Evolutionary conservation across 2,329 filamentous ascomycete species (phyloP).

Genomic region (Xylaria arbuscula): DNA sequence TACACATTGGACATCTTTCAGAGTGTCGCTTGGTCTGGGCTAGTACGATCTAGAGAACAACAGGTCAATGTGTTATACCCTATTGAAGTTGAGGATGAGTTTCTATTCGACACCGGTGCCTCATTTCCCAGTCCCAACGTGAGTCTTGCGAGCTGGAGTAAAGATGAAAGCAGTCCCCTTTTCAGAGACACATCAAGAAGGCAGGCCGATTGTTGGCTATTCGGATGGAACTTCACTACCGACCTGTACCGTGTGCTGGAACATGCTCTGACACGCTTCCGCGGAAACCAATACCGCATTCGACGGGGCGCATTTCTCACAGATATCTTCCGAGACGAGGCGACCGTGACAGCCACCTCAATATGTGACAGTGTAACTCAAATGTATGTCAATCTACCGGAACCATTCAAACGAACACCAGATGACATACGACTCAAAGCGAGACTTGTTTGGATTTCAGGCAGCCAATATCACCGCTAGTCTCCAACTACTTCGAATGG

Average conservation of each 20-base stretch:
- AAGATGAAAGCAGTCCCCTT: neutral
- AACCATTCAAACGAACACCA: slow-evolving; percentile 21
- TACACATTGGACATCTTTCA: slow-evolving; percentile 26
- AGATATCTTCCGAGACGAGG: slow-evolving; percentile 21
- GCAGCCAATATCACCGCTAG: slow-evolving; percentile 27
- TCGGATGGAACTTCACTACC: slow-evolving; percentile 30
- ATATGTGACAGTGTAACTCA: slow-evolving; percentile 11
- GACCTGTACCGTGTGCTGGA: slow-evolving; percentile 29
- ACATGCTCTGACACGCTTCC: slow-evolving; percentile 22
- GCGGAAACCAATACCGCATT: slow-evolving; percentile 2
- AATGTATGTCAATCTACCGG: slow-evolving; percentile 24
- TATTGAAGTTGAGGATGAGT: slow-evolving; percentile 27
- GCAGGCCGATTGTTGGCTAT: slow-evolving; percentile 21
- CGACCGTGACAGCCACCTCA: slow-evolving; percentile 16
- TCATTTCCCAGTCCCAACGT: slow-evolving; percentile 6
- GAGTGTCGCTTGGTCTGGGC: slow-evolving; percentile 16
- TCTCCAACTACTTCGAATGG: slow-evolving; percentile 24
- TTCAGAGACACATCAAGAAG: slow-evolving; percentile 5
- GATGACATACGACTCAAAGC: slow-evolving; percentile 25
- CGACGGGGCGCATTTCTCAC: slow-evolving; percentile 4
- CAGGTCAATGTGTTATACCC: slow-evolving; percentile 26
- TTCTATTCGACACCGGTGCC: slow-evolving; percentile 11
- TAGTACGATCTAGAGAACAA: slow-evolving; percentile 26
- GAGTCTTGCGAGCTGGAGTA: slow-evolving; percentile 7
- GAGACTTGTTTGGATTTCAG: slow-evolving; percentile 30